Evolutionary conservation across 345 rosid species (phyloP), one percentile per base, ranked within the genome.

Genomic region (Populus euphratica): DNA sequence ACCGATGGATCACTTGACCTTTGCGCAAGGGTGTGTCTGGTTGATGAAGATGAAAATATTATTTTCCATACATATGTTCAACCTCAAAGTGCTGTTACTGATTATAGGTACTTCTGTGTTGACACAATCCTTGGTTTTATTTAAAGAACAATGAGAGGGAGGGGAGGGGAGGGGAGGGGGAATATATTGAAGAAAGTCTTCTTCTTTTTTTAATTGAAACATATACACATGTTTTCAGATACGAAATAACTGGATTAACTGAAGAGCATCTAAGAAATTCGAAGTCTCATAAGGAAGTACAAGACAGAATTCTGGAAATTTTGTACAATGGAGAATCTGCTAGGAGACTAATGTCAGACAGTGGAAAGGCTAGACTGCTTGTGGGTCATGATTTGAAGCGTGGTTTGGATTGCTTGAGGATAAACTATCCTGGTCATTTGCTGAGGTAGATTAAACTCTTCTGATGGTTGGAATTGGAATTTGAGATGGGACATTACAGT

Each of bases 11-110:
- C 91, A 41, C 35, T 79, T 38, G 84, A 88, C 78, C 76, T 89
- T 41, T 93, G 98, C 73, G 94, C 91, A 80, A 80, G 88, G 27
- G 87, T 91, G 69, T 91, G 92, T 78, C 82, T 93, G 43, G 83
- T 93, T 79, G 97, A 89, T 70, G 91, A 89, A 83, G 86, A 86
- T 78, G 98, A 90, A 78, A 89, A 91, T 80, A 71, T 88, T 23
- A 79, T 92, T 79, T 72, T 90, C 72, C 87, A 86, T 70, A 77
- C 91, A 38, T 87, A 83, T 81, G 88, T 93, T 80, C 85, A 80
- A 78, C 98, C 93, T 29, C 84, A 70, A 74, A 31, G 74, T 80
- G 90, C 86, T 67, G 86, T 93, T 72, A 88, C 88, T 18, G 39
- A 86, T 83, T 93, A 89, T 80, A 89, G 94, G 96, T 88, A 80